These are phyloP conservation scores for Macrophomina phaseolina DNA, from an alignment of 2,329 filamentous ascomycete genomes.

Conservation along the genomic window DNA sequence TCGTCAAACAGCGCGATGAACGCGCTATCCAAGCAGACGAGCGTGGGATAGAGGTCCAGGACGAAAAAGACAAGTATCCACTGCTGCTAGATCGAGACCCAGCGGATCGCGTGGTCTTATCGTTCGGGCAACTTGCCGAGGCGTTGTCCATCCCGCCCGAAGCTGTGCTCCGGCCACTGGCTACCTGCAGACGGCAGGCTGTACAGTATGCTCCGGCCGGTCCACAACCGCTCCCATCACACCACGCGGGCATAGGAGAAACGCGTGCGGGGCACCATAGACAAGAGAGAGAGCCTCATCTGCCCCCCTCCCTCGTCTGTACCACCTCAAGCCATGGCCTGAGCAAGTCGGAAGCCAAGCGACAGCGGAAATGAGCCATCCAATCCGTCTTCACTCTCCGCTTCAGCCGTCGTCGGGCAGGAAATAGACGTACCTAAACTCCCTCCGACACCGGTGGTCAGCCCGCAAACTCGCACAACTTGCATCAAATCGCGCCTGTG, in stretches of 20 bases:
- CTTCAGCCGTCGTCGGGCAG: background rate
- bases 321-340: background rate
- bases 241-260: conserved; percentile 13
- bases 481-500: background rate
- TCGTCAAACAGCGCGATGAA: background rate
- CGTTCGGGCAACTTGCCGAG: conserved; percentile 7
- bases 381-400: background rate
- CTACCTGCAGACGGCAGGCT: conserved; percentile 1
- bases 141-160: background rate
- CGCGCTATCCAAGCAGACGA: background rate
- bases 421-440: background rate
- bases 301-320: background rate
- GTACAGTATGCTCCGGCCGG: background rate
- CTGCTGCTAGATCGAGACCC: conserved; percentile 10
- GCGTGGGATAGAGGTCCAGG: background rate
- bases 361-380: conserved; percentile 12
- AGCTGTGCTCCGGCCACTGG: background rate
- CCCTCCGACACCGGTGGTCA: background rate
- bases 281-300: conserved; percentile 6
- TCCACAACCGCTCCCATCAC: conserved; percentile 15
- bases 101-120: conserved; percentile 1
- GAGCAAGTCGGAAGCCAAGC: conserved; percentile 3
- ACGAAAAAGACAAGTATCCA: background rate
- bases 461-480: conserved; percentile 6
- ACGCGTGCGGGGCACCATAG: background rate